Evolutionary conservation across 208 protist species (phyloP), one percentile per base, ranked within the genome.

Genomic region (Wallacemonas sp.): DNA sequence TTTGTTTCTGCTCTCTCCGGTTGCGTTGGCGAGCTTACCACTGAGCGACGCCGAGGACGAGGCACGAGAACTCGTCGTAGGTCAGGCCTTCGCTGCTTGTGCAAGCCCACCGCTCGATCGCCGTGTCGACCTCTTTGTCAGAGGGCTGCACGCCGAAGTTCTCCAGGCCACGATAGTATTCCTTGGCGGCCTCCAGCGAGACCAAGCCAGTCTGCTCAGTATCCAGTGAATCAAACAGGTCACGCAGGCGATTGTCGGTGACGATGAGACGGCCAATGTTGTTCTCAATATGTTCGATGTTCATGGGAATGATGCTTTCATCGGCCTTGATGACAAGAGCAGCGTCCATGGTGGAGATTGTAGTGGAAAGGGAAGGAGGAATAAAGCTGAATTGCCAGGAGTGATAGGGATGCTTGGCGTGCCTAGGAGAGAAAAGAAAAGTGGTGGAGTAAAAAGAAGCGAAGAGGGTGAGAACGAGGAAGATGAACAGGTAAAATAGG

Each of bases 21-120:
- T 55, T 55, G 48, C 48, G 25, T 23, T 44, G 52, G 23, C 48
- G 26, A n/a, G 48, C 16, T 74, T 78, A 91, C 57, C 81, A 80
- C 76, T 91, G 84, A 25, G 84, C 81, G 54, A 87, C 67, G 50
- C 66, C 74, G 1, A 91, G 67, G 62, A 91, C 76, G 22, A 91
- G 77, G 70, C 84, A 91, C 44, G 67, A 71, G 67, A 91, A 91
- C 65, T 91, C 84, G 14, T 91, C 78, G 70, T 81, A 91, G 16
- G 75, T 81, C 44, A 91, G 70, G 41, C 61, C 70, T 18, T 86
- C 77, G 25, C 76, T 63, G 57, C 65, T 77, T 38, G 62, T 79
- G 55, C 71, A 79, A 11, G 77, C 71, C 52, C 82, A 82, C 70
- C 85, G 82, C 26, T 54, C 50, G 25, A 91, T 66, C 29, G 71